Conservation (phyloP, 1,139 yeast genomes). For the Taiozyma sp. region DNA sequence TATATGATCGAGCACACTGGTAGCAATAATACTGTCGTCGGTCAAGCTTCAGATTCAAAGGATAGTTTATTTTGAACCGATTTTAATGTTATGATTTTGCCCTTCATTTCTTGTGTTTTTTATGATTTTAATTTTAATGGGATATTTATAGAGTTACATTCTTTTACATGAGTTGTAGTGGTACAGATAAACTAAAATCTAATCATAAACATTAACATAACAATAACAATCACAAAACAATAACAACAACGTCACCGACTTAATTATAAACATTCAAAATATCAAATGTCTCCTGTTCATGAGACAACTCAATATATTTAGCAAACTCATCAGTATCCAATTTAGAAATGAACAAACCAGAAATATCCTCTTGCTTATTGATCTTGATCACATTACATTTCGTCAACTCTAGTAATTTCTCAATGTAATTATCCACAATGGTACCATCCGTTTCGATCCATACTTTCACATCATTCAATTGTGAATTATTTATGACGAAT, state of each 20-base stretch:
- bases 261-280: slow-evolving; percentile 5
- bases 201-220: neutral
- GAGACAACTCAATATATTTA: neutral
- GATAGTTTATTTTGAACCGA: slow-evolving; percentile 9
- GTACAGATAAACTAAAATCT: neutral
- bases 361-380: slow-evolving; percentile 1
- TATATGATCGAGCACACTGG: slow-evolving; percentile 7
- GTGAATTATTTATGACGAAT: slow-evolving; percentile 7
- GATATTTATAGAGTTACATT: neutral
- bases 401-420: slow-evolving; percentile 2
- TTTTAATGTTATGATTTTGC: slow-evolving; percentile 20
- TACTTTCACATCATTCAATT: slow-evolving; percentile 2
- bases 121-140: neutral
- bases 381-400: slow-evolving; percentile 2
- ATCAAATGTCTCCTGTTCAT: slow-evolving; percentile 3
- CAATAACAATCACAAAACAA: neutral
- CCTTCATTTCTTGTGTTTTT: slow-evolving; percentile 19
- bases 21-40: neutral
- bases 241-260: neutral
- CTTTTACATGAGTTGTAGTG: neutral
- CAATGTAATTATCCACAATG: neutral
- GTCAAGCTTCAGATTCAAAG: neutral
- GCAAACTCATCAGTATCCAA: neutral
- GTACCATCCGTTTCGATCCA: neutral
- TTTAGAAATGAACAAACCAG: slow-evolving; percentile 6